These are phyloP conservation scores for Microcyclospora tardicrescens DNA, from an alignment of 2,329 filamentous ascomycete genomes.

Conservation along the genomic window DNA sequence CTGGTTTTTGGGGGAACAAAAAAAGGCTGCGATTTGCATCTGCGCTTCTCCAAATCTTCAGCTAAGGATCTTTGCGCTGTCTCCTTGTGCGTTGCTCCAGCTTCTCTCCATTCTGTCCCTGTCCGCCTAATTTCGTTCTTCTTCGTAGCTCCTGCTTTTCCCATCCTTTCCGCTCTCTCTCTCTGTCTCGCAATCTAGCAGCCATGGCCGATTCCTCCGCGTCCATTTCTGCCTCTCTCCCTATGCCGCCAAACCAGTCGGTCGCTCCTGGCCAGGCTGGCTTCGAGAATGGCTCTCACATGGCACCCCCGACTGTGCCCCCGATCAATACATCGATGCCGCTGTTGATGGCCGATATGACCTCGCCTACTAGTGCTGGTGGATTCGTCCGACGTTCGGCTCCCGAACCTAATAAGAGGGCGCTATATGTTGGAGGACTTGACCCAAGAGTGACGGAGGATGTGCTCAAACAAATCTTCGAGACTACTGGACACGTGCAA, in stretches of 20 bases:
- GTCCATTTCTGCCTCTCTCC: slow-evolving; percentile 52
- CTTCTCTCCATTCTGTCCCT: not conserved
- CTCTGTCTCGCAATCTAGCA: slow-evolving; percentile 18
- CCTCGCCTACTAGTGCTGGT: slow-evolving; percentile 74
- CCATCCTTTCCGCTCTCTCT: slow-evolving; percentile 26
- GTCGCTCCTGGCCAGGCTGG: slow-evolving; percentile 52
- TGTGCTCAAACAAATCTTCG: slow-evolving; percentile 92
- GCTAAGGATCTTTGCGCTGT: slow-evolving; percentile 3
- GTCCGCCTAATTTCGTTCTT: slow-evolving; percentile 7
- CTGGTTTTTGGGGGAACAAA: not conserved
- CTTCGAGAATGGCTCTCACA: slow-evolving; percentile 66
- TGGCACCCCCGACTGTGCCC: slow-evolving; percentile 84
- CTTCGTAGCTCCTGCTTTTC: slow-evolving; percentile 18
- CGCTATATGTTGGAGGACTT: slow-evolving; percentile 86
- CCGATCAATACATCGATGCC: slow-evolving; percentile 95
- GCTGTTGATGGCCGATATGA: slow-evolving; percentile 55
- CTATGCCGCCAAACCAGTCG: slow-evolving; percentile 53
- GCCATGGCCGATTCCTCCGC: slow-evolving; percentile 65
- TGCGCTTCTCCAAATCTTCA: not conserved
- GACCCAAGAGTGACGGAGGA: slow-evolving; percentile 94
- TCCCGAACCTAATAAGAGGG: slow-evolving; percentile 96
- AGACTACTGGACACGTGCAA: slow-evolving; percentile 95
- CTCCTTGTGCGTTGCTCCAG: slow-evolving; percentile 7
- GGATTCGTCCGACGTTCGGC: slow-evolving; percentile 76
- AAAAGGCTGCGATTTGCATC: not conserved